Evolutionary conservation across 164 flowering plant species (phyloP).

Genomic region (Cinnamomum chago): DNA sequence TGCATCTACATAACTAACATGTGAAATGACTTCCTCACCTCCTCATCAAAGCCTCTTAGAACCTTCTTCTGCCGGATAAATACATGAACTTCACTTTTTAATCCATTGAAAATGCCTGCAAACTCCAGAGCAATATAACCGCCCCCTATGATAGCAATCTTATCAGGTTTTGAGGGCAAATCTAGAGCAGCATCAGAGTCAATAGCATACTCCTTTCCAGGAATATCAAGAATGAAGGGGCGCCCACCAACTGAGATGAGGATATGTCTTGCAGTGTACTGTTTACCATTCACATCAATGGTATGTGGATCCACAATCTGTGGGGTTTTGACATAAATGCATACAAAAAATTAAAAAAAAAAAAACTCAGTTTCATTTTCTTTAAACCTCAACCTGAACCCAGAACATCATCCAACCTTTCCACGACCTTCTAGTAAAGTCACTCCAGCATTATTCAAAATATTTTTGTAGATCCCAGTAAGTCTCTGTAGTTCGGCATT

Average conservation of each 20-base stretch:
- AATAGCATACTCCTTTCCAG: slow-evolving; percentile 87
- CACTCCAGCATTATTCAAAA: slow-evolving; percentile 80
- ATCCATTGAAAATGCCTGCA: slow-evolving; percentile 97
- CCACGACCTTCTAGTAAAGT: slow-evolving; percentile 91
- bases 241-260: slow-evolving; percentile 92
- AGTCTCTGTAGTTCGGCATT: slow-evolving; percentile 96
- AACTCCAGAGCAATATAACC: slow-evolving; percentile 96
- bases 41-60: slow-evolving; percentile 95
- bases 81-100: slow-evolving; percentile 86
- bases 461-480: slow-evolving; percentile 87
- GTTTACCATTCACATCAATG: slow-evolving; percentile 86
- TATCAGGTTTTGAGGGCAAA: slow-evolving; percentile 78
- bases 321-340: slow-evolving; percentile 5
- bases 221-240: slow-evolving; percentile 87
- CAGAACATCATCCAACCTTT: slow-evolving; percentile 55
- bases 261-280: slow-evolving; percentile 76
- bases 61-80: slow-evolving; percentile 88
- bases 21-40: slow-evolving; percentile 37
- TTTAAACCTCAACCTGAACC: slow-evolving; percentile 15
- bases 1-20: background rate
- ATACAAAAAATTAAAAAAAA: slow-evolving; percentile 4
- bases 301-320: slow-evolving; percentile 94
- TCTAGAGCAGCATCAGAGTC: slow-evolving; percentile 98
- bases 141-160: slow-evolving; percentile 95
- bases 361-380: background rate